These are phyloP conservation scores for Colletotrichum sp. DNA, from an alignment of 2,329 filamentous ascomycete species.

Conservation along the genomic window DNA sequence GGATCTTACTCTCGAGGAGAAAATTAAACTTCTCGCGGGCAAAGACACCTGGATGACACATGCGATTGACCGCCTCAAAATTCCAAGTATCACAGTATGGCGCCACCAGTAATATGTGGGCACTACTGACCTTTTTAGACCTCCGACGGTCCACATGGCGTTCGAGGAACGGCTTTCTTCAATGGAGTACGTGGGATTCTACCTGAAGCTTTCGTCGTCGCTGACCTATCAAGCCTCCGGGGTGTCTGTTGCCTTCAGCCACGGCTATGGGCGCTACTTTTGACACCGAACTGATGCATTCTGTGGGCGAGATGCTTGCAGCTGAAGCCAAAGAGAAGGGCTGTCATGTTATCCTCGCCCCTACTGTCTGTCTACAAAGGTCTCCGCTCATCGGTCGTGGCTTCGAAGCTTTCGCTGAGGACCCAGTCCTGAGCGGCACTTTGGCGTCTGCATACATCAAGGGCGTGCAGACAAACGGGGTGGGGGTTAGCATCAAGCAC, in stretches of 20 bases:
- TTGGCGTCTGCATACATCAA: constrained; percentile 27
- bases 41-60: neutral
- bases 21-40: neutral
- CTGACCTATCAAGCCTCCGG: neutral
- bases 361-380: constrained; percentile 10
- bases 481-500: constrained; percentile 48
- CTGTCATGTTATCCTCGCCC: neutral
- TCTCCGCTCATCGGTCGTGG: constrained; percentile 3
- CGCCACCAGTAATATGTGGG: neutral
- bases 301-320: neutral
- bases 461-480: constrained; percentile 43
- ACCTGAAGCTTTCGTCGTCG: neutral
- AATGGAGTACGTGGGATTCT: neutral
- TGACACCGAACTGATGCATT: neutral
- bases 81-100: neutral
- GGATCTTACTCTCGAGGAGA: neutral
- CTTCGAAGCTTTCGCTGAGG: neutral
- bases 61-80: neutral
- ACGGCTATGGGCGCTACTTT: neutral
- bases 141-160: neutral
- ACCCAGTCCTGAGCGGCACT: neutral
- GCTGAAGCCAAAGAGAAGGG: neutral
- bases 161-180: neutral
- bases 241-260: neutral
- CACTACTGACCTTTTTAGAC: neutral